Percentiles rank a stretch among this genome's conserved stretches.
Conservation (phyloP, 2,329 filamentous ascomycete genomes). For the Aspergillus pseudoterreus region DNA sequence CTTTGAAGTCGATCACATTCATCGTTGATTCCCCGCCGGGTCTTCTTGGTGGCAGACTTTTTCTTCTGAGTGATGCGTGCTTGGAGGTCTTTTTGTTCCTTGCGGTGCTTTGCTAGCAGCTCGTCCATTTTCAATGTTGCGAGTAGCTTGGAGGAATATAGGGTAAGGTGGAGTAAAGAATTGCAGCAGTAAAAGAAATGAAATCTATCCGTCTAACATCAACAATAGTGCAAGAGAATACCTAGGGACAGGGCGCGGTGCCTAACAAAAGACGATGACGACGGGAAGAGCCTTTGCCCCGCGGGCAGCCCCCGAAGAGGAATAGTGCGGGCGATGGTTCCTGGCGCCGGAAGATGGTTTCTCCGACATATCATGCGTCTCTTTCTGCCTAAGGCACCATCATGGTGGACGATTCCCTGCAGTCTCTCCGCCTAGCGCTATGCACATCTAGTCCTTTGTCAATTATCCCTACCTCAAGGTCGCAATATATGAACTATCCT, state of each 20-base stretch:
- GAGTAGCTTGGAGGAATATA: not conserved
- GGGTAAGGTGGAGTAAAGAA: too few relatives aligned
- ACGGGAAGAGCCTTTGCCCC: slow-evolving; percentile 17
- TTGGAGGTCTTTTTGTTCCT: slow-evolving; percentile 84
- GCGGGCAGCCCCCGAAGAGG: slow-evolving; percentile 18
- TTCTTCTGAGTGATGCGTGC: slow-evolving; percentile 88
- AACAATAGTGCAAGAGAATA: not conserved
- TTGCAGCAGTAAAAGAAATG: not conserved
- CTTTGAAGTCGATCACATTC: slow-evolving; percentile 58
- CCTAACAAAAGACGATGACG: not conserved
- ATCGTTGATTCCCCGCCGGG: slow-evolving; percentile 65
- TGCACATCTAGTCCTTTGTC: too few relatives aligned
- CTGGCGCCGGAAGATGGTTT: not conserved
- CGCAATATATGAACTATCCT: too few relatives aligned
- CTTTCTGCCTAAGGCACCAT: too few relatives aligned
- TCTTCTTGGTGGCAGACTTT: slow-evolving; percentile 87
- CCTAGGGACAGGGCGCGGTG: not conserved
- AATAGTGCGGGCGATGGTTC: slow-evolving; percentile 8
- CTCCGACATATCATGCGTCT: not conserved
- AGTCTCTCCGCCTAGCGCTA: too few relatives aligned
- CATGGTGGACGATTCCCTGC: too few relatives aligned
- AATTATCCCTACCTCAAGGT: too few relatives aligned
- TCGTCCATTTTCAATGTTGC: slow-evolving; percentile 59
- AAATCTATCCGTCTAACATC: slow-evolving; percentile 2
- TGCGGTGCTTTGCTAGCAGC: slow-evolving; percentile 74